These are phyloP conservation scores for Eutypa lata DNA, from an alignment of 2,329 filamentous ascomycete genomes.

Conservation along the genomic window DNA sequence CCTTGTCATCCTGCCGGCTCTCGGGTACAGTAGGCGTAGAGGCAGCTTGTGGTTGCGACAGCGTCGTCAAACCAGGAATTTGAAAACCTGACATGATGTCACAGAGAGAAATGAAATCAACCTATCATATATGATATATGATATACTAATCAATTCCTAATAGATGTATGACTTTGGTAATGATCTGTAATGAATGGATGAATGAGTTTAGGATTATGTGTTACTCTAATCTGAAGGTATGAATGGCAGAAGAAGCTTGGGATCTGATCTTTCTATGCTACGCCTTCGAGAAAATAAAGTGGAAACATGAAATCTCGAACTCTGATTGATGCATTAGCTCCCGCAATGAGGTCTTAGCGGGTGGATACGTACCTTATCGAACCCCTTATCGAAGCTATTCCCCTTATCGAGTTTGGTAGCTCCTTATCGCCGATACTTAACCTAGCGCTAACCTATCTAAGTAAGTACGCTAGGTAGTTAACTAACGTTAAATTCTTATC, in stretches of 20 bases:
- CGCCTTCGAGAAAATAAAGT: slow-evolving; percentile 30
- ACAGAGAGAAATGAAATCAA: background rate
- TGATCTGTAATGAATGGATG: background rate
- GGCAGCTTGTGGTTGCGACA: slow-evolving; percentile 8
- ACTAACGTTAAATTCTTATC: too few relatives aligned
- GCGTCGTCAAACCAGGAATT: slow-evolving; percentile 26
- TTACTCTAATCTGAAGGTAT: background rate
- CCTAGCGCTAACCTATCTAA: too few relatives aligned
- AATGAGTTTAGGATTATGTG: too few relatives aligned
- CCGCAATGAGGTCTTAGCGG: background rate
- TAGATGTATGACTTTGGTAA: too few relatives aligned
- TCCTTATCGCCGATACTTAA: too few relatives aligned
- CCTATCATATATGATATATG: background rate
- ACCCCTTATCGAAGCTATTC: background rate
- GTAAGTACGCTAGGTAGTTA: too few relatives aligned
- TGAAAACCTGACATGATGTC: slow-evolving; percentile 19
- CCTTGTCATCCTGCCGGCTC: background rate
- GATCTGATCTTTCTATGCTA: too few relatives aligned
- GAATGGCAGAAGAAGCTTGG: too few relatives aligned
- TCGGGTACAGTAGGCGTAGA: background rate
- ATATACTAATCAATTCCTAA: too few relatives aligned
- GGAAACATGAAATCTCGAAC: slow-evolving; percentile 12
- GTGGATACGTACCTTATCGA: background rate
- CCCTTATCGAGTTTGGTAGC: background rate
- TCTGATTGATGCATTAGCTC: background rate